These are phyloP conservation scores for Mortierella claussenii DNA, from an alignment of 192 early-diverging fungal genomes.

Conservation along the genomic window DNA sequence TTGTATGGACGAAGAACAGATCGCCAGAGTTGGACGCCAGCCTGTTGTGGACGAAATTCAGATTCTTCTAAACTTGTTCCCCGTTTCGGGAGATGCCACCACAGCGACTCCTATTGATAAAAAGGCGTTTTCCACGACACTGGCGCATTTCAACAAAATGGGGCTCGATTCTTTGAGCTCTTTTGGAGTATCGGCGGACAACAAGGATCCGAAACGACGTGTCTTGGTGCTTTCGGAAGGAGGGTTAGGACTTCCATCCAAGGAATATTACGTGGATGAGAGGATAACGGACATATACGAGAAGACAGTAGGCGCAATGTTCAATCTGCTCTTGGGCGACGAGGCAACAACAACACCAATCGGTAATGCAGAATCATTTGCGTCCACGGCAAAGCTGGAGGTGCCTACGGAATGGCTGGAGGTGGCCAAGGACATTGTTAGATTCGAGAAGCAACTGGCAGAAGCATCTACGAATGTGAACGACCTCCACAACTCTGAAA, in stretches of 20 bases:
- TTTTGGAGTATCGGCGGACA: slow-evolving; percentile 60
- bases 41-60: slow-evolving; percentile 52
- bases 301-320: slow-evolving; percentile 47
- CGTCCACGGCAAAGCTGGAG: too few relatives aligned
- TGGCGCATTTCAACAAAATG: slow-evolving; percentile 26
- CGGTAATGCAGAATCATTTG: too few relatives aligned
- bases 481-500: too few relatives aligned
- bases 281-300: slow-evolving; percentile 52
- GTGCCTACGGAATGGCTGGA: slow-evolving; percentile 31
- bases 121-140: slow-evolving; percentile 7
- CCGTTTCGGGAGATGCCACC: slow-evolving; percentile 11
- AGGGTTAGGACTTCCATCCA: slow-evolving; percentile 67
- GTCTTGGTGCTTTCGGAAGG: slow-evolving; percentile 59
- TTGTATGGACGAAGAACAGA: slow-evolving; percentile 59
- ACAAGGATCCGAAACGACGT: slow-evolving; percentile 64
- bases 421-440: slow-evolving; percentile 55
- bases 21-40: slow-evolving; percentile 40
- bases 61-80: slow-evolving; percentile 44
- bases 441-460: slow-evolving; percentile 62
- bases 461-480: too few relatives aligned
- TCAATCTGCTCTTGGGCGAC: slow-evolving; percentile 44
- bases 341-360: neutral
- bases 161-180: slow-evolving; percentile 53
- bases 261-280: slow-evolving; percentile 70
- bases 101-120: neutral